phyloP scores from a whole-genome alignment of 192 early-diverging fungal species.

The Paraglomus brasilianum region DNA sequence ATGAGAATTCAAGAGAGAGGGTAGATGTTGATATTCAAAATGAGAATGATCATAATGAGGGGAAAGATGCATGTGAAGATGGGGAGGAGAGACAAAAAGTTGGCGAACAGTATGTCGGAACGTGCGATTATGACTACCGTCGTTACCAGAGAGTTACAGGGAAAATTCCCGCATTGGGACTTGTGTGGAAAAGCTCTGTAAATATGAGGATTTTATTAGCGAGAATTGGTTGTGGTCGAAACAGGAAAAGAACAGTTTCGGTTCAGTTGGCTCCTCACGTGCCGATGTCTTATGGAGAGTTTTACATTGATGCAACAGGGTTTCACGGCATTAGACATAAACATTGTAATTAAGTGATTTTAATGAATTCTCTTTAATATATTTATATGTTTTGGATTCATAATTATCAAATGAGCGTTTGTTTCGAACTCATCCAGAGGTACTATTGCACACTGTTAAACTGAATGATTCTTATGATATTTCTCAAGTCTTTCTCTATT shows the following conservation, averaged over 20 bases:
- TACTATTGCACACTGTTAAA: too few relatives aligned
- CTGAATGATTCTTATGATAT: too few relatives aligned
- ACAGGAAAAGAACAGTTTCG: constrained; percentile 8
- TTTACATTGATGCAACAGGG: constrained; percentile 23
- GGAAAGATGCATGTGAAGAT: constrained; percentile 28
- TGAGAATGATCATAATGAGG: constrained; percentile 25
- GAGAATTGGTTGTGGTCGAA: background rate
- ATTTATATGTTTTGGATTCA: too few relatives aligned
- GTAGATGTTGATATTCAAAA: constrained; percentile 14
- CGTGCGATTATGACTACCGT: constrained; percentile 10
- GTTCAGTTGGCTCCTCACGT: constrained; percentile 18
- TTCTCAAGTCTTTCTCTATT: too few relatives aligned
- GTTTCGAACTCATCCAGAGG: too few relatives aligned
- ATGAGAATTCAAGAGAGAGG: background rate
- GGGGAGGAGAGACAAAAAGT: constrained; percentile 20
- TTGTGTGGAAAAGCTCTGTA: constrained; percentile 72
- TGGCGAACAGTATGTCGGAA: constrained; percentile 3
- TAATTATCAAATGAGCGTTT: too few relatives aligned
- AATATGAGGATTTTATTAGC: constrained; percentile 62
- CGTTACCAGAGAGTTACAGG: constrained; percentile 33
- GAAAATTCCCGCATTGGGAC: constrained; percentile 70
- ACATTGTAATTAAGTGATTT: too few relatives aligned
- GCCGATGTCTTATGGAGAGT: constrained; percentile 7
- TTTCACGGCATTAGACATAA: constrained; percentile 11
- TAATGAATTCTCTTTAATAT: too few relatives aligned